phyloP scores from a whole-genome alignment of 495 filamentous ascomycete genomes.

The Astrothelium subdiscretum region DNA sequence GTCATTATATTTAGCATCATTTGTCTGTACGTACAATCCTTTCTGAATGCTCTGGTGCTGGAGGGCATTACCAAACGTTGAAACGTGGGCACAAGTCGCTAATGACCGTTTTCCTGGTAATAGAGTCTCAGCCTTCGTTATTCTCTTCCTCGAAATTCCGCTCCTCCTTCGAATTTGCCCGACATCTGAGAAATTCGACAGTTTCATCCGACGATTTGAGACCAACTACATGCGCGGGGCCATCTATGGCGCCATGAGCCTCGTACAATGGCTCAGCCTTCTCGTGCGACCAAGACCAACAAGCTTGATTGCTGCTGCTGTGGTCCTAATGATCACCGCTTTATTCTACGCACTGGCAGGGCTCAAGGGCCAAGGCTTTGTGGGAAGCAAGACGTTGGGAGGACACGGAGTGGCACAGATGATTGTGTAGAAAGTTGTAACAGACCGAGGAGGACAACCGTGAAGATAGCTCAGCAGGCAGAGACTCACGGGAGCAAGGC shows the following conservation, averaged over 20 bases:
- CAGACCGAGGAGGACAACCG: not conserved
- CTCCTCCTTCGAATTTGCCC: slow-evolving; percentile 96
- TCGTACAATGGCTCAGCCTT: slow-evolving; percentile 70
- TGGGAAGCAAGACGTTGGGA: slow-evolving; percentile 92
- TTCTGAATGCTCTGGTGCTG: not conserved
- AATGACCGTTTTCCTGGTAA: not conserved
- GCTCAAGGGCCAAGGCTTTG: slow-evolving; percentile 84
- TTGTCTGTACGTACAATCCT: slow-evolving; percentile 57
- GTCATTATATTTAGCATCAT: slow-evolving; percentile 74
- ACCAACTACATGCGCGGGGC: slow-evolving; percentile 96
- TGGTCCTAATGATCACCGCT: slow-evolving; percentile 65
- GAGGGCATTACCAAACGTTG: not conserved
- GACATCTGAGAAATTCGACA: slow-evolving; percentile 80
- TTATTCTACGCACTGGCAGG: slow-evolving; percentile 76
- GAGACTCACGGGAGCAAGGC: not conserved
- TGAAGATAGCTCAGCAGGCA: not conserved
- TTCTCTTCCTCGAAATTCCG: slow-evolving; percentile 95
- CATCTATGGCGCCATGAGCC: slow-evolving; percentile 71
- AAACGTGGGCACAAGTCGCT: not conserved
- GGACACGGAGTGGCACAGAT: slow-evolving; percentile 93
- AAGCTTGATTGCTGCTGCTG: slow-evolving; percentile 74
- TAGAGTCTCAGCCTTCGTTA: slow-evolving; percentile 68
- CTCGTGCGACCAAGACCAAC: slow-evolving; percentile 40
- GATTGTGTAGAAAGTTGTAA: slow-evolving; percentile 61
- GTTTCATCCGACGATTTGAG: slow-evolving; percentile 80